A percentile compares a stretch with the other conserved stretches of the same genome.
Evolutionary conservation across 2,329 filamentous ascomycete genomes (phyloP).

Genomic region (Ploettnerulaceae sp.): DNA sequence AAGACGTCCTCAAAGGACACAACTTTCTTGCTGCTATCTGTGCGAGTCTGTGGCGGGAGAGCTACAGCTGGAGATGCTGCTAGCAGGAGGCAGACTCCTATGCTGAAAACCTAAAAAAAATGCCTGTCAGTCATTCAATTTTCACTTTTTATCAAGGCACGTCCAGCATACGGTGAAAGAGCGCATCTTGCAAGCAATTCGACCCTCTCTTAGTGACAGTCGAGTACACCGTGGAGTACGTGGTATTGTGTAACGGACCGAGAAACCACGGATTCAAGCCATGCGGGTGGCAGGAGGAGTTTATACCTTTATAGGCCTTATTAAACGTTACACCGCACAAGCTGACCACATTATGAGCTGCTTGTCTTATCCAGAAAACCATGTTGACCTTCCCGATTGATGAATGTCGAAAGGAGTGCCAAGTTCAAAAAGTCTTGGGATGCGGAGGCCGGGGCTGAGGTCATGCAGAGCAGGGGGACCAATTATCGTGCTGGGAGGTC

Average conservation of each 20-base stretch:
- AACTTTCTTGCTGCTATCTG: slow-evolving; percentile 21
- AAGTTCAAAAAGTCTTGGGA: slow-evolving; percentile 8
- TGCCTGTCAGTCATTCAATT: not conserved
- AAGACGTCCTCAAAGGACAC: slow-evolving; percentile 27
- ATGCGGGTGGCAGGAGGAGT: not conserved
- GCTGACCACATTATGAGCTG: slow-evolving; percentile 1
- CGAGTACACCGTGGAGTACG: not conserved
- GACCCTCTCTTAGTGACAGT: not conserved
- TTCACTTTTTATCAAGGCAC: not conserved
- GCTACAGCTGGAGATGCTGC: not conserved
- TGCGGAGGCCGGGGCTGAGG: too few species aligned
- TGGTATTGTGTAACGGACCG: not conserved
- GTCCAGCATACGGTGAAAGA: slow-evolving; percentile 1
- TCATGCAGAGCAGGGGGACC: not conserved
- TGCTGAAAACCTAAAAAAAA: not conserved
- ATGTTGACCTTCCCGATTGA: slow-evolving; percentile 8
- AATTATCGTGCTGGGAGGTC: not conserved
- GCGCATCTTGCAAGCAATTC: not conserved
- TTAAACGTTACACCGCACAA: not conserved
- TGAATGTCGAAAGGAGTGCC: not conserved
- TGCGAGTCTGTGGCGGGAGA: slow-evolving; percentile 1
- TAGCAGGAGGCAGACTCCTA: slow-evolving; percentile 1
- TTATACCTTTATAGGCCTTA: slow-evolving; percentile 2
- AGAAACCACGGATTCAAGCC: not conserved
- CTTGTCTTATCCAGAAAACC: not conserved